Evolutionary conservation across 1,284 basidiomycete genomes (phyloP).

Genomic region (Amylostereum areolatum): DNA sequence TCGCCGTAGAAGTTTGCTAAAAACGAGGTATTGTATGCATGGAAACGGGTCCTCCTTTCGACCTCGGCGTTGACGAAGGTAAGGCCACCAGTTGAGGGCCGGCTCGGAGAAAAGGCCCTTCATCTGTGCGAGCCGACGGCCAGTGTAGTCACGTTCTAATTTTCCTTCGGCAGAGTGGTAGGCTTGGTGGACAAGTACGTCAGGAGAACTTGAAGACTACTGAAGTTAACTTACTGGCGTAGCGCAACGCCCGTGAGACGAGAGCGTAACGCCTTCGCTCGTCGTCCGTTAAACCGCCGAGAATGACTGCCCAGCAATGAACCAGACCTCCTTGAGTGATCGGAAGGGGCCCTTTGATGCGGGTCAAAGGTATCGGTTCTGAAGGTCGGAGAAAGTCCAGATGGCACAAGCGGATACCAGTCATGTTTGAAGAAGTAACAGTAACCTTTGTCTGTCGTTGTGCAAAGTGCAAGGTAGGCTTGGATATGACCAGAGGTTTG

Average conservation of each 20-base stretch:
- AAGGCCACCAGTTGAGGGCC: constrained; percentile 66
- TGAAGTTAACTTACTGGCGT: constrained; percentile 42
- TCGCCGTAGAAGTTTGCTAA: constrained; percentile 30
- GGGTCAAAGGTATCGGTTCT: constrained; percentile 22
- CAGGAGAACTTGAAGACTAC: too few species aligned
- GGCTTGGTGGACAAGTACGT: too few species aligned
- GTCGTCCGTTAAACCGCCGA: constrained; percentile 38
- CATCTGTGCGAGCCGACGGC: constrained; percentile 37
- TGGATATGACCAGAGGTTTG: constrained; percentile 26
- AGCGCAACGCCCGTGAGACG: constrained; percentile 58
- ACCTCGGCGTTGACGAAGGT: constrained; percentile 43
- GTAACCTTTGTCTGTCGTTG: constrained; percentile 1
- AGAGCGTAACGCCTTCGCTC: constrained; percentile 38
- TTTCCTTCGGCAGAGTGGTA: constrained; percentile 31
- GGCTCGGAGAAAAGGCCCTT: constrained; percentile 32
- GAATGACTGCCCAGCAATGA: constrained; percentile 44
- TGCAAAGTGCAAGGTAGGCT: constrained; percentile 8
- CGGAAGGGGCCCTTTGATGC: constrained; percentile 50
- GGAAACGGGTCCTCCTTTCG: constrained; percentile 33
- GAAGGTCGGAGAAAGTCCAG: constrained; percentile 27
- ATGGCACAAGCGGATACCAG: constrained; percentile 11
- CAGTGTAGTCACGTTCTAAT: background rate
- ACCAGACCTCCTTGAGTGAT: constrained; percentile 51
- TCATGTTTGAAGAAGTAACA: background rate
- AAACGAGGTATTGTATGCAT: constrained; percentile 42